Evolutionary conservation across 371 early-diverging fungal species (phyloP).

Genomic region (Mucor piriformis): DNA sequence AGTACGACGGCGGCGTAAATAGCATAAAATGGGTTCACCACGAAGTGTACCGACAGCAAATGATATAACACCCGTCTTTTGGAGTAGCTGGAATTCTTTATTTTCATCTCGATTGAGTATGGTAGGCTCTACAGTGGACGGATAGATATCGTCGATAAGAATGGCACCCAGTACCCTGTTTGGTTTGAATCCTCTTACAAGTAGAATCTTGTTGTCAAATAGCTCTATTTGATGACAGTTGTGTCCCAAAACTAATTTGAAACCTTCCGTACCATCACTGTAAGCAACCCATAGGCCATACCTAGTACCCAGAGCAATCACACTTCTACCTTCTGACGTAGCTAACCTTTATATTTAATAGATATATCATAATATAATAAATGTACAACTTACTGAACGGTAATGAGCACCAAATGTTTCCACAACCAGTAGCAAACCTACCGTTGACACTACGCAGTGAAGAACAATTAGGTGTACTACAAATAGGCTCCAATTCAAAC

Average conservation of each 20-base stretch:
- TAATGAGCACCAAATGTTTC: constrained; percentile 24
- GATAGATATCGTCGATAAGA: constrained; percentile 11
- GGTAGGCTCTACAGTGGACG: neutral
- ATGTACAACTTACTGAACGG: constrained; percentile 13
- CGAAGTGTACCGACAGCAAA: constrained; percentile 24
- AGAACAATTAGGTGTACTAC: constrained; percentile 5
- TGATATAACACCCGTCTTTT: constrained; percentile 17
- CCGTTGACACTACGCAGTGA: constrained; percentile 9
- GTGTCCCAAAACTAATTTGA: constrained; percentile 6
- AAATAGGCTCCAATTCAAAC: constrained; percentile 4
- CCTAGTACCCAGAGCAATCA: constrained; percentile 19
- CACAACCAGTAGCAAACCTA: constrained; percentile 15
- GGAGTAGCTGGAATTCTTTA: constrained; percentile 11
- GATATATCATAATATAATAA: neutral
- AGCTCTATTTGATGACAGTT: constrained; percentile 24
- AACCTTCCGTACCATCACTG: constrained; percentile 10
- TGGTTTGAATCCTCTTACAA: constrained; percentile 10
- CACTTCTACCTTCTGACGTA: constrained; percentile 13
- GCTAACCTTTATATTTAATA: neutral
- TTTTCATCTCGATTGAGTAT: neutral
- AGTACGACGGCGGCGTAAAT: constrained; percentile 22
- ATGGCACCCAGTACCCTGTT: constrained; percentile 17
- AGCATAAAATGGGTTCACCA: constrained; percentile 19
- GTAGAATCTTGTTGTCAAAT: constrained; percentile 12
- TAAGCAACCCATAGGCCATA: constrained; percentile 19